Evolutionary conservation across 75 land plant species (phyloP), one percentile per base, ranked within the genome.

Genomic region (Pseudotsuga menziesii): DNA sequence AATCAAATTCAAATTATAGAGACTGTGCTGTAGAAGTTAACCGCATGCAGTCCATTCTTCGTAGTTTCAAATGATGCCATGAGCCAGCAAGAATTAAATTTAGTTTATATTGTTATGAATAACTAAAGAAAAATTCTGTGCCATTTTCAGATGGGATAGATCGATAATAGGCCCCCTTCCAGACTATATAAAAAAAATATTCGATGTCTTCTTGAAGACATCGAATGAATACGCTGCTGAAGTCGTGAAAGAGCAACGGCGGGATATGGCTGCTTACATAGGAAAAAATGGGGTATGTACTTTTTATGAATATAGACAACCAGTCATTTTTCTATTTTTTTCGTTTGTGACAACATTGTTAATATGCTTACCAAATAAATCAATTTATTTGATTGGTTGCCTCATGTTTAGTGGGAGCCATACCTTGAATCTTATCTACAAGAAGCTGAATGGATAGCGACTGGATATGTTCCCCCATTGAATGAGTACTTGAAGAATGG

Each of bases 111-210:
- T 25, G 9, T 3, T 23, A 15, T 72, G 62, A 7, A 29, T 29
- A 29, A 29, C 32, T 0, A 29, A 1, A 29, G n/a, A 29, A 17
- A 20, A 57, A 0, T 57, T 57, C 11, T 16, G 20, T 57, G 20
- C 20, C 20, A 57, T 23, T 17, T 72, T 4, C 61, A 11, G 29
- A 2, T 29, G 27, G 27, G 41, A 86, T 27, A 1, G 61, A 11
- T 58, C 20, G 5, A 48, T 64, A 22, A 5, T 61, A 19, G 84
- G 77, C 6, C 5, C 4, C n/a, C 61, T 82, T 35, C 84, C 88
- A 0, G 78, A 75, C 5, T 83, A 52, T 75, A 83, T 83, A 81
- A 83, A 73, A 57, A 41, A 36, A 15, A 52, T 67, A 57, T 76
- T 76, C 57, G 73, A 56, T 22, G 75, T 75, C 0, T 78, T 86